Percentiles rank a stretch among this genome's conserved stretches.
These are phyloP conservation scores for Candida arabinofermentans DNA, from an alignment of 805 yeast species.

Conservation along the genomic window DNA sequence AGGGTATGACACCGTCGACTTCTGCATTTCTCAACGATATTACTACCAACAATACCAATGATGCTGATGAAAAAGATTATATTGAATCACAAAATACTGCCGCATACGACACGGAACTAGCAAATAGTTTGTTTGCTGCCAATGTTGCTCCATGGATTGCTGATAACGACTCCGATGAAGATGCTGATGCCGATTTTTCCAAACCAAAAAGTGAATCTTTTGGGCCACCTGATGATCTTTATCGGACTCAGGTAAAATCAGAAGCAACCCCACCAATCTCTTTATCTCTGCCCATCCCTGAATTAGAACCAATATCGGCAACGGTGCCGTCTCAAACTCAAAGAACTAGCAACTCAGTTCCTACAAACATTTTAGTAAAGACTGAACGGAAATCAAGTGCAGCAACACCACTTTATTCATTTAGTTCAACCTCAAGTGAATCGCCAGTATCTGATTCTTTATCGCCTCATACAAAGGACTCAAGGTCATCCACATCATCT, in stretches of 20 bases:
- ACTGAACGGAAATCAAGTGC: no score
- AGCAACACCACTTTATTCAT: constrained; percentile 16
- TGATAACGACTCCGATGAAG: constrained; percentile 1
- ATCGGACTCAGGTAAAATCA: no score
- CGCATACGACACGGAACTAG: not conserved
- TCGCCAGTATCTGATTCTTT: constrained; percentile 6
- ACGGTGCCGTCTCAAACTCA: constrained; percentile 1
- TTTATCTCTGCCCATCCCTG: no score
- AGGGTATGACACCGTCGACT: not conserved
- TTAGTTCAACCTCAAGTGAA: constrained; percentile 7
- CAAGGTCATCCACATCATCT: constrained; percentile 1
- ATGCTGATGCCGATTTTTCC: constrained; percentile 3
- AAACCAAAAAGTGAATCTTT: not conserved
- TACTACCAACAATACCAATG: not conserved
- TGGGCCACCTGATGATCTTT: not conserved
- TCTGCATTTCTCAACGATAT: not conserved
- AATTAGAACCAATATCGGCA: no score
- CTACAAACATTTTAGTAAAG: no score
- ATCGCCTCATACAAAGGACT: constrained; percentile 6
- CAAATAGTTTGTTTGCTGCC: not conserved
- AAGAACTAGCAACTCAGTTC: no score
- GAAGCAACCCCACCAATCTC: no score
- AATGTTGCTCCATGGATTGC: not conserved
- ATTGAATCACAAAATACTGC: not conserved
- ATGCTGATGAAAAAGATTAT: not conserved